Evolutionary conservation across 2,329 filamentous ascomycete species (phyloP).

Genomic region (Fusarium siculi): DNA sequence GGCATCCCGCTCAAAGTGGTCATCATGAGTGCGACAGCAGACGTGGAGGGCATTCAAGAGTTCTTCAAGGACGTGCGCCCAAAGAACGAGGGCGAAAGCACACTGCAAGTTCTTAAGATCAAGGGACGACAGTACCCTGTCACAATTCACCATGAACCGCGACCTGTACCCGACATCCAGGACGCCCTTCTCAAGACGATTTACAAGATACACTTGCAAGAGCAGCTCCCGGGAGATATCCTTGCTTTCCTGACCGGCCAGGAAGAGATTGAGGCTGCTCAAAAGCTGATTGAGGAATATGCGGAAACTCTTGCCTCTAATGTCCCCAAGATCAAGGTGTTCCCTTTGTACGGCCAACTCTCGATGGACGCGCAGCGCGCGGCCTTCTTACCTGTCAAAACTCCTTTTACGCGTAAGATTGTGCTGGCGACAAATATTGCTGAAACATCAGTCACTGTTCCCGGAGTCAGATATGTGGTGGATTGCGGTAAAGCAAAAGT

Average conservation of each 20-base stretch:
- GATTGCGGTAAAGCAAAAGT: constrained; percentile 95
- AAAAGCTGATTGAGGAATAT: constrained; percentile 84
- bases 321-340: constrained; percentile 76
- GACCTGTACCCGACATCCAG: constrained; percentile 82
- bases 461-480: constrained; percentile 89
- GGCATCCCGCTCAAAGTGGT: constrained; percentile 86
- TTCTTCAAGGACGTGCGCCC: constrained; percentile 71
- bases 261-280: constrained; percentile 87
- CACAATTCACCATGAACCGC: constrained; percentile 76
- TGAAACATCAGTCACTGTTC: constrained; percentile 97
- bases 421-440: constrained; percentile 97
- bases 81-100: constrained; percentile 22
- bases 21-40: constrained; percentile 96
- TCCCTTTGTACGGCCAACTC: constrained; percentile 90
- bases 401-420: constrained; percentile 82
- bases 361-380: constrained; percentile 87
- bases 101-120: constrained; percentile 68
- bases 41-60: constrained; percentile 78
- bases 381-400: constrained; percentile 81
- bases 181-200: constrained; percentile 84
- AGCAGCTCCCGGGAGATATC: constrained; percentile 93
- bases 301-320: constrained; percentile 76
- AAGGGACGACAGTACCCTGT: constrained; percentile 91
- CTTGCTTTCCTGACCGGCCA: constrained; percentile 93
- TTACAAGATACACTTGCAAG: constrained; percentile 86